Evolutionary conservation across 371 early-diverging fungal species (phyloP).

Genomic region (Ordospora pajunii): DNA sequence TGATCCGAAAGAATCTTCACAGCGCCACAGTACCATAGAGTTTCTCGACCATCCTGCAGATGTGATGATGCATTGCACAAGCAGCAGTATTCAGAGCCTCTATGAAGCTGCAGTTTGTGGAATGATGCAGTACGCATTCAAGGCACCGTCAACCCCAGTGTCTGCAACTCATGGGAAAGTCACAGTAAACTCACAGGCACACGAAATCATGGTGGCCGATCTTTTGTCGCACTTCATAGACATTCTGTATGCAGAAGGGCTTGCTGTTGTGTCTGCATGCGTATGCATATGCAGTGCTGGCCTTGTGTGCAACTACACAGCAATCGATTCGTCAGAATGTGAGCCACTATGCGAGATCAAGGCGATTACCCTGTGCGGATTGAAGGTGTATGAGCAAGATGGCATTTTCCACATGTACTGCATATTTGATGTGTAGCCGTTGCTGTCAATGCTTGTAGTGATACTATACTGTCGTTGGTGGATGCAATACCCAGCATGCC

Average conservation of each 20-base stretch:
- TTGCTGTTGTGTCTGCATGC: not conserved
- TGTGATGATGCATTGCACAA: not conserved
- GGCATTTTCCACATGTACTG: not conserved
- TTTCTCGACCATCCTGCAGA: not conserved
- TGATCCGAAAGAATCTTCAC: too few relatives aligned
- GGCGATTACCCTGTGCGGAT: not conserved
- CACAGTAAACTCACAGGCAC: not conserved
- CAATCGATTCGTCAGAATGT: not conserved
- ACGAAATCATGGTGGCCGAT: not conserved
- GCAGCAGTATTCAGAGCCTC: not conserved
- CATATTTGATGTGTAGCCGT: not conserved
- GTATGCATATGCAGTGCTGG: not conserved
- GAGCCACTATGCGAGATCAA: slow-evolving; percentile 1
- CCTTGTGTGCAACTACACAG: not conserved
- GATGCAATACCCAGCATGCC: too few relatives aligned
- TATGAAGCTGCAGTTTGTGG: not conserved
- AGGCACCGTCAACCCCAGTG: not conserved
- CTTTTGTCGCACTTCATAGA: slow-evolving; percentile 5
- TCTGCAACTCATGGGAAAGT: not conserved
- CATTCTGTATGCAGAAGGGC: not conserved
- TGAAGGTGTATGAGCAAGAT: not conserved
- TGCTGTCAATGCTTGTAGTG: not conserved
- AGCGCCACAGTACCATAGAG: not conserved
- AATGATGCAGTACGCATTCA: slow-evolving; percentile 1
- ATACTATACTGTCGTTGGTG: too few relatives aligned